These are phyloP conservation scores for Diaporthe sp. DNA, from an alignment of 2,329 filamentous ascomycete species.

Conservation along the genomic window DNA sequence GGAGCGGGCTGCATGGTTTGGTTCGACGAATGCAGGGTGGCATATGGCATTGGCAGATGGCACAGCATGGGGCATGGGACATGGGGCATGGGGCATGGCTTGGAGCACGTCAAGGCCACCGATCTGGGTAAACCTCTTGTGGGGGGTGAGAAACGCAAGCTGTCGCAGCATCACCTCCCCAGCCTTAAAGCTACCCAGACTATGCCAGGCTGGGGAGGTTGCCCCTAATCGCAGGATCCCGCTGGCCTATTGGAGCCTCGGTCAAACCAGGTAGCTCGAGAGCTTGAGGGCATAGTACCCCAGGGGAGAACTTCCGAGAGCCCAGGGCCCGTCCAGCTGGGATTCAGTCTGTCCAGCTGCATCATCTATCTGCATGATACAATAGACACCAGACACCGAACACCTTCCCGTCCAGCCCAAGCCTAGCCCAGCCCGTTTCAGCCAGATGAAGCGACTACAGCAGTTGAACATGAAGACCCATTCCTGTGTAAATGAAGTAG, in stretches of 20 bases:
- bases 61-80: not conserved
- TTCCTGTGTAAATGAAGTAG: not conserved
- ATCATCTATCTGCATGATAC: not conserved
- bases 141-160: conserved; percentile 31
- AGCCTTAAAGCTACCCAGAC: not conserved
- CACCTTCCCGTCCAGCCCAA: not conserved
- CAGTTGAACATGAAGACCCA: not conserved
- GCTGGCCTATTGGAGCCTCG: not conserved
- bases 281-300: conserved; percentile 9
- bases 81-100: not conserved
- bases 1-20: conserved; percentile 15
- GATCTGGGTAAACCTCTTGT: conserved; percentile 1
- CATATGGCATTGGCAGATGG: conserved; percentile 6
- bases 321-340: conserved; percentile 11
- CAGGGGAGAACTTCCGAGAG: not conserved
- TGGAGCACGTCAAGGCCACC: not conserved
- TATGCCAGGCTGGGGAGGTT: conserved; percentile 21
- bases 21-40: not conserved
- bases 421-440: not conserved
- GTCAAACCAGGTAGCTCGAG: not conserved
- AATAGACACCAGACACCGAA: not conserved
- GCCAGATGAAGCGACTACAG: conserved; percentile 10
- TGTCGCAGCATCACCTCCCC: conserved; percentile 32
- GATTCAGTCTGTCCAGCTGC: not conserved
- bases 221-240: not conserved